Evolutionary conservation across 2,329 filamentous ascomycete genomes (phyloP).

Genomic region (Teratosphaeria destructans): DNA sequence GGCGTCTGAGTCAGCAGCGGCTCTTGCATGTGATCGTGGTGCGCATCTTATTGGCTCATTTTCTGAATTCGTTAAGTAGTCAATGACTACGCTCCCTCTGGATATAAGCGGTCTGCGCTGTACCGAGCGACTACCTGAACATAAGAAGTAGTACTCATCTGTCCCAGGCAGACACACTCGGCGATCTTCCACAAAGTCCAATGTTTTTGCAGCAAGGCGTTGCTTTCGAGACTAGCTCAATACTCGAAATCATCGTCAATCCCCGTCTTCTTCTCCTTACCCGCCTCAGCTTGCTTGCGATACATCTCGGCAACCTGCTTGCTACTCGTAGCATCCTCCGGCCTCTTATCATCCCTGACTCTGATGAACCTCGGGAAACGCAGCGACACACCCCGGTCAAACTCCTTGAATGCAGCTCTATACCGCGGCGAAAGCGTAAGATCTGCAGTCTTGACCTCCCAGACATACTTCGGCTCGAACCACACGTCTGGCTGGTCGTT

Average conservation of each 20-base stretch:
- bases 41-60: background rate
- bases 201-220: background rate
- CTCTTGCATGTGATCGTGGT: background rate
- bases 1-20: background rate
- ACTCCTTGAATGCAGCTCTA: constrained; percentile 76
- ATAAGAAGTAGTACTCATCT: too few relatives aligned
- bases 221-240: constrained; percentile 32
- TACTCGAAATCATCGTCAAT: constrained; percentile 99
- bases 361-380: constrained; percentile 91
- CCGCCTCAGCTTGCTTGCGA: constrained; percentile 80
- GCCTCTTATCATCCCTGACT: constrained; percentile 87
- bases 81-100: background rate
- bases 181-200: background rate
- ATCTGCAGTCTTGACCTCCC: constrained; percentile 97
- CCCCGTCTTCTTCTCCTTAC: constrained; percentile 72
- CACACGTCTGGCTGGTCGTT: constrained; percentile 97
- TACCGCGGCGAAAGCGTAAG: constrained; percentile 86
- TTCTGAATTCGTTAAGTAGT: background rate
- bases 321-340: constrained; percentile 75
- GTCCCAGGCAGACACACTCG: too few relatives aligned
- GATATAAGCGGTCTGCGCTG: too few relatives aligned
- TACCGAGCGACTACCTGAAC: too few relatives aligned
- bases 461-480: constrained; percentile 90
- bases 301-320: constrained; percentile 95
- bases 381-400: constrained; percentile 76